Conservation (phyloP, 257 asterid genomes). For the Capsicum rhomboideum region DNA sequence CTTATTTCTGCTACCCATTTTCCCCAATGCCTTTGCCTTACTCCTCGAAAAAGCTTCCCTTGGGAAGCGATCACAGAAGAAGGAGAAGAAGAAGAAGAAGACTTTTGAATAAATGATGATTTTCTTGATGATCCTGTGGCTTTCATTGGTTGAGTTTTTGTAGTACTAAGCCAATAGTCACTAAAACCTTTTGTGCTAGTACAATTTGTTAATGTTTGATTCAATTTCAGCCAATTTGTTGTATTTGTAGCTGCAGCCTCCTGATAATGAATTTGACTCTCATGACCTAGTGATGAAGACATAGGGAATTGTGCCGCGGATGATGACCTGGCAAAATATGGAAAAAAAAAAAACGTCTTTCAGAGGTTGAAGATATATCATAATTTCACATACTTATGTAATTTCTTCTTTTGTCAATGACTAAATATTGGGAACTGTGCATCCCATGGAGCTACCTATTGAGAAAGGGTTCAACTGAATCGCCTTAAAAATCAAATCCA, state of each 20-base stretch:
- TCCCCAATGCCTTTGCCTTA: conserved; percentile 59
- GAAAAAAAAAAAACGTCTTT: background rate
- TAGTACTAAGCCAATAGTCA: conserved; percentile 52
- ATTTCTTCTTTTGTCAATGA: background rate
- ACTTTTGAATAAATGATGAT: background rate
- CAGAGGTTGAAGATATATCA: background rate
- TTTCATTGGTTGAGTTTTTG: conserved; percentile 64
- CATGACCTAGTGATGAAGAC: conserved; percentile 29
- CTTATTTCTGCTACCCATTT: conserved; percentile 65
- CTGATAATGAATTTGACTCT: conserved; percentile 3
- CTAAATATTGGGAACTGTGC: background rate
- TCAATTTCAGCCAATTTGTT: conserved; percentile 28
- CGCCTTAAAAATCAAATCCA: background rate
- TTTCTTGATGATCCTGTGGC: conserved; percentile 9
- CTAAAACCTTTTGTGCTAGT: conserved; percentile 36
- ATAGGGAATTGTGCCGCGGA: conserved; percentile 11
- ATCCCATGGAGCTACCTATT: no score
- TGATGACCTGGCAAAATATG: background rate
- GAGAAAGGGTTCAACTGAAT: background rate
- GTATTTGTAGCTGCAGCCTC: background rate
- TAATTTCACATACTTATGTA: background rate
- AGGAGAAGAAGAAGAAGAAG: background rate
- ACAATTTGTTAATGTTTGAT: conserved; percentile 12
- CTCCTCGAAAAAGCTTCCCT: conserved; percentile 57
- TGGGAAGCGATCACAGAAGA: background rate